phyloP scores from a whole-genome alignment of 257 asterid species.

The Gentiana macrophylla region DNA sequence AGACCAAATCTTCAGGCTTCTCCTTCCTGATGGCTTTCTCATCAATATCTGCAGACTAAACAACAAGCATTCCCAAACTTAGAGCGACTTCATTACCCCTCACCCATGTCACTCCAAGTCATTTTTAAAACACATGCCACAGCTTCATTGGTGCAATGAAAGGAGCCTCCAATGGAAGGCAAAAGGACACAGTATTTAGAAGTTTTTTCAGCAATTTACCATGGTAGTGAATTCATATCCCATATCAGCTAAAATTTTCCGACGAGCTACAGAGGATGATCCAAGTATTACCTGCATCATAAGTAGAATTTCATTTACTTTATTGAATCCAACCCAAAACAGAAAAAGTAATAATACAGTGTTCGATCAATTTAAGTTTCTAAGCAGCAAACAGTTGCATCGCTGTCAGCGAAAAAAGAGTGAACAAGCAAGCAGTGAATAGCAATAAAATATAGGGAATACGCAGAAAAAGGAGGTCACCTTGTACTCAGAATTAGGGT shows the following conservation, averaged over 20 bases:
- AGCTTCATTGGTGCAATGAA: too few relatives aligned
- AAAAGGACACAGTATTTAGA: neutral
- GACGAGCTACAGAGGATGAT: constrained; percentile 76
- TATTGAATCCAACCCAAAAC: neutral
- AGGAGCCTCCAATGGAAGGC: neutral
- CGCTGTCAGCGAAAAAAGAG: neutral
- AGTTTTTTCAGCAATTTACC: constrained; percentile 26
- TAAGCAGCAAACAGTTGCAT: neutral
- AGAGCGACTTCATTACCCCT: neutral
- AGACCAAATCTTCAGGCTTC: constrained; percentile 84
- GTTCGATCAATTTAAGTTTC: neutral
- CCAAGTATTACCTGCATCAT: constrained; percentile 69
- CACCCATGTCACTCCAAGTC: neutral
- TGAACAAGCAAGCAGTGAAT: neutral
- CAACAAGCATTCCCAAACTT: neutral
- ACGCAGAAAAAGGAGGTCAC: constrained; percentile 1
- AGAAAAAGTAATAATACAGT: neutral
- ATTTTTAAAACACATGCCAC: neutral
- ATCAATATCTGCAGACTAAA: constrained; percentile 87
- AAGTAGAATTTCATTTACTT: neutral
- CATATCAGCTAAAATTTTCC: constrained; percentile 58
- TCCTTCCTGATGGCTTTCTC: constrained; percentile 83
- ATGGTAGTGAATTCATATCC: constrained; percentile 57
- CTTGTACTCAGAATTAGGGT: constrained; percentile 14
- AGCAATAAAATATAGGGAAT: neutral